phyloP scores from a whole-genome alignment of 2,329 filamentous ascomycete species.

The Raffaelea albimanens region DNA sequence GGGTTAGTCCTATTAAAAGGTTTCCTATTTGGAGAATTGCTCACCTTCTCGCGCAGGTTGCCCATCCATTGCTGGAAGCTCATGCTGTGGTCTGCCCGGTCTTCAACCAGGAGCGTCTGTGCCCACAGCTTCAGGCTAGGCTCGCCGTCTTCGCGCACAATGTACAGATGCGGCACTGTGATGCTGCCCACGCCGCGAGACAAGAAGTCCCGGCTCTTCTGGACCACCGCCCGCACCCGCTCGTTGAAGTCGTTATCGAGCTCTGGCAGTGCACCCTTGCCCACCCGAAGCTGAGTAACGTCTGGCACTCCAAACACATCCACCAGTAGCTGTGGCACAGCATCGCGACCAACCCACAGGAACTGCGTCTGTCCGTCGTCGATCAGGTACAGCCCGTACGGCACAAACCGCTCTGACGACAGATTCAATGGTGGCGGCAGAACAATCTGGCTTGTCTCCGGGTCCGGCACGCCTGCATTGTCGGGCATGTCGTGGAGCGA shows the following conservation, averaged over 20 bases:
- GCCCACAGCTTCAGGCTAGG: constrained; percentile 94
- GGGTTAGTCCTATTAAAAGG: too few species aligned
- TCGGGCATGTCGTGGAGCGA: constrained; percentile 95
- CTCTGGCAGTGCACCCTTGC: constrained; percentile 79
- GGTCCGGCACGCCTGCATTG: constrained; percentile 75
- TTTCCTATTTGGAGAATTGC: too few species aligned
- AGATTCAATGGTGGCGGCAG: constrained; percentile 80
- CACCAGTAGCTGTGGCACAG: constrained; percentile 75
- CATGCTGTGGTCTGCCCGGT: constrained; percentile 86
- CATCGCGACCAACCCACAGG: constrained; percentile 89
- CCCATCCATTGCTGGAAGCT: constrained; percentile 93
- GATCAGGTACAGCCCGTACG: constrained; percentile 90
- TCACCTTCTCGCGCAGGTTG: constrained; percentile 85
- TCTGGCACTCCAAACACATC: constrained; percentile 90
- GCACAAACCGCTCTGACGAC: constrained; percentile 75
- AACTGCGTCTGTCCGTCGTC: constrained; percentile 98
- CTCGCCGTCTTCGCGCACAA: constrained; percentile 92
- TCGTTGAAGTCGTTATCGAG: constrained; percentile 96
- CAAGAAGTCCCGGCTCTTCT: constrained; percentile 85
- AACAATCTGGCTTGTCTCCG: constrained; percentile 77
- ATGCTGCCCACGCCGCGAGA: constrained; percentile 87
- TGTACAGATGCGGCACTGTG: constrained; percentile 82
- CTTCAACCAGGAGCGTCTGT: constrained; percentile 89
- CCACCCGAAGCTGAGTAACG: constrained; percentile 75
- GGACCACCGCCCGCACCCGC: constrained; percentile 76